These are phyloP conservation scores for Ophiognomonia clavigignenti-juglandacearum DNA, from an alignment of 2,329 filamentous ascomycete genomes.

Conservation along the genomic window DNA sequence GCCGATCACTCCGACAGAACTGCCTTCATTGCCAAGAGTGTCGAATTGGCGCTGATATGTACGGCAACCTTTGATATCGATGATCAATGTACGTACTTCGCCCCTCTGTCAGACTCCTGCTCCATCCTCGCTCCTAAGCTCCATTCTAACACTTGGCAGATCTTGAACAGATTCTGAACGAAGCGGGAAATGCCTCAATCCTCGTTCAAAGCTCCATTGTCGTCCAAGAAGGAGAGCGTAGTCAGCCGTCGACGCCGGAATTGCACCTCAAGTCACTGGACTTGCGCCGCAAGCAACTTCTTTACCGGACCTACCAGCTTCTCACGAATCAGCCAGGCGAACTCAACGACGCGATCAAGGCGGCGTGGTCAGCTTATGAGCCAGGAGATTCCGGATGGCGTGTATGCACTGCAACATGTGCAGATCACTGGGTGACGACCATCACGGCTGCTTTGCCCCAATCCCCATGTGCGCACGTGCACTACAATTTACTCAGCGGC, in stretches of 20 bases:
- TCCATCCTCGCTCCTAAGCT: too few relatives aligned
- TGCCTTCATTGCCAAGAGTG: constrained; percentile 26
- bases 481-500: constrained; percentile 47
- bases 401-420: not conserved
- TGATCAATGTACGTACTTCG: constrained; percentile 16
- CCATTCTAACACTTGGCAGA: too few relatives aligned
- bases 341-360: constrained; percentile 23
- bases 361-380: constrained; percentile 24
- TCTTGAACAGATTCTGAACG: constrained; percentile 25
- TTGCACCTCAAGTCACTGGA: constrained; percentile 16
- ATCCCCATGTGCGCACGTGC: constrained; percentile 25
- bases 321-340: constrained; percentile 16
- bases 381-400: constrained; percentile 6
- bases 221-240: not conserved
- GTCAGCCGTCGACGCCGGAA: not conserved
- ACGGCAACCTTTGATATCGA: constrained; percentile 40
- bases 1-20: constrained; percentile 23
- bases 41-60: constrained; percentile 38
- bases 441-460: not conserved
- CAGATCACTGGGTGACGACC: constrained; percentile 21
- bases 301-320: constrained; percentile 16
- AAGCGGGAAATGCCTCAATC: constrained; percentile 23
- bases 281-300: constrained; percentile 23
- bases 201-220: constrained; percentile 22
- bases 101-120: too few relatives aligned